phyloP scores from a whole-genome alignment of 2,329 filamentous ascomycete species.

The Fusarium sarcochroum region DNA sequence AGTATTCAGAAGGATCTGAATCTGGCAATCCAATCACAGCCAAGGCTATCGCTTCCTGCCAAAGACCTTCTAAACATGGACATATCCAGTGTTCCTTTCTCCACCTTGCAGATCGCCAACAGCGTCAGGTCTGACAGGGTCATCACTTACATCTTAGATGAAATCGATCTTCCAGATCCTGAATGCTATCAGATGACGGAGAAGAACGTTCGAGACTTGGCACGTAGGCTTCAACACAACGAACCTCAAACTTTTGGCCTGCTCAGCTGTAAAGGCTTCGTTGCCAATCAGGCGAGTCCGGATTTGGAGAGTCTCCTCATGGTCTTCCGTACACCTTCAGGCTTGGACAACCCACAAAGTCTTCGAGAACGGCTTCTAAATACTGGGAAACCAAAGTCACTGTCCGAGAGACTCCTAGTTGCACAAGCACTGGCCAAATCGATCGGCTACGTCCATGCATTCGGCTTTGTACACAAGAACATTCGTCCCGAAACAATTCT shows the following conservation, averaged over 20 bases:
- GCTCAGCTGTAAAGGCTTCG: slow-evolving; percentile 2
- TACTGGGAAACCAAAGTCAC: neutral
- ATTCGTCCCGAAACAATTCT: slow-evolving; percentile 60
- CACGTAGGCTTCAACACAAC: slow-evolving; percentile 1
- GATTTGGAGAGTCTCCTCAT: neutral
- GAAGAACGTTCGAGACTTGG: slow-evolving; percentile 3
- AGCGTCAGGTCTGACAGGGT: neutral
- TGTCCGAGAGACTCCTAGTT: slow-evolving; percentile 5
- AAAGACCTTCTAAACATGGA: neutral
- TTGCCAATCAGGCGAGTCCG: neutral
- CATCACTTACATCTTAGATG: neutral
- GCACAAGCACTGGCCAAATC: slow-evolving; percentile 50
- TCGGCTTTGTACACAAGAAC: slow-evolving; percentile 62
- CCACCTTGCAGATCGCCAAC: neutral
- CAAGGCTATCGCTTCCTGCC: neutral
- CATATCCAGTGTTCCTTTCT: neutral
- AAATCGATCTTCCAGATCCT: neutral
- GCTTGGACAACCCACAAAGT: neutral
- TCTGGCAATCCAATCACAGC: neutral
- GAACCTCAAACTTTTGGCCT: slow-evolving; percentile 1
- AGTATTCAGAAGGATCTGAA: neutral
- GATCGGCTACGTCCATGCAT: slow-evolving; percentile 53
- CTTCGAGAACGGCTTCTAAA: slow-evolving; percentile 1
- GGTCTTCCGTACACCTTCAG: neutral
- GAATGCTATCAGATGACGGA: neutral